Evolutionary conservation across 805 yeast genomes (phyloP).

Genomic region (Kodamaea laetipori): DNA sequence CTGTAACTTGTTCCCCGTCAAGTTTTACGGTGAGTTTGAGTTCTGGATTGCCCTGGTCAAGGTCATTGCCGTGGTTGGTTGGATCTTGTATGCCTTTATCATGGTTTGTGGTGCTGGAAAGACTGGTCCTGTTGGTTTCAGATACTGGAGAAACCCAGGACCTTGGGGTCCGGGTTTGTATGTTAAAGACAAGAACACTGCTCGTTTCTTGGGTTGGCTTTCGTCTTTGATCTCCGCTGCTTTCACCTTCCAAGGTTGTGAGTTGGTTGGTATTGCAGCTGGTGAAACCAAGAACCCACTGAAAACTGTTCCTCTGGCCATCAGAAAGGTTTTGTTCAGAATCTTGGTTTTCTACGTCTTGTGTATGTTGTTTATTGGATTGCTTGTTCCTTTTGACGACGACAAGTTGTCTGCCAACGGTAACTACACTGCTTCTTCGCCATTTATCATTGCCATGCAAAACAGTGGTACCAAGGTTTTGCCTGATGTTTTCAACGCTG

Average conservation of each 20-base stretch:
- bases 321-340: slow-evolving; percentile 67
- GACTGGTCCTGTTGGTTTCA: slow-evolving; percentile 72
- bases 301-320: slow-evolving; percentile 70
- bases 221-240: slow-evolving; percentile 70
- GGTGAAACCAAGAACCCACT: slow-evolving; percentile 75
- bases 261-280: slow-evolving; percentile 71
- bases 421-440: slow-evolving; percentile 55
- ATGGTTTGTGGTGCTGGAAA: slow-evolving; percentile 77
- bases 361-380: slow-evolving; percentile 67
- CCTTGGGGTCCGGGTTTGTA: slow-evolving; percentile 74
- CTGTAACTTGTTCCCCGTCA: slow-evolving; percentile 66
- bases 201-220: slow-evolving; percentile 68
- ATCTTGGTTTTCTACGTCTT: slow-evolving; percentile 65
- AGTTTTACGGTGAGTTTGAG: slow-evolving; percentile 71
- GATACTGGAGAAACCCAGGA: slow-evolving; percentile 81
- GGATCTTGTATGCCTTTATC: slow-evolving; percentile 62
- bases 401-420: slow-evolving; percentile 43
- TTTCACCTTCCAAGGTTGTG: slow-evolving; percentile 82
- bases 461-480: slow-evolving; percentile 67
- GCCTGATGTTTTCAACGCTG: slow-evolving; percentile 73
- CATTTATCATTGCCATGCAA: slow-evolving; percentile 70
- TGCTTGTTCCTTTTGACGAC: slow-evolving; percentile 70
- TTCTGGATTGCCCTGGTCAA: slow-evolving; percentile 73
- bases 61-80: slow-evolving; percentile 70
- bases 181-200: slow-evolving; percentile 51